phyloP scores from a whole-genome alignment of 2,329 filamentous ascomycete species.

The Penicillium janthinellum region DNA sequence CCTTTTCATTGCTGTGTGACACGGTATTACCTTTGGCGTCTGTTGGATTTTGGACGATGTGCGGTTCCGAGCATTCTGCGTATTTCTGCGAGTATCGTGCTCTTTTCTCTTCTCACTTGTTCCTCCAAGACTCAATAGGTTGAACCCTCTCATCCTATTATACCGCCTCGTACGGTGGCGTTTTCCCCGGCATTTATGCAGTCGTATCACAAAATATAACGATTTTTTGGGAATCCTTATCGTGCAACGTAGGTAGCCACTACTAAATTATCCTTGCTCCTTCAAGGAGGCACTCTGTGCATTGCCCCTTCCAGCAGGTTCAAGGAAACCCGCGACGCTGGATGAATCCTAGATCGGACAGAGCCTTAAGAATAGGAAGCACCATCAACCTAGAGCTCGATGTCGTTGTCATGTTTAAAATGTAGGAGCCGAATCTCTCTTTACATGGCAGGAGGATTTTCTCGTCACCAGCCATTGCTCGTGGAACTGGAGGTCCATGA shows the following conservation, averaged over 20 bases:
- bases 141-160: not conserved
- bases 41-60: conserved; percentile 13
- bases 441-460: too few relatives aligned
- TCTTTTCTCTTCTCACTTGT: not conserved
- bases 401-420: too few relatives aligned
- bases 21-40: conserved; percentile 19
- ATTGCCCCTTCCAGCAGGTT: too few relatives aligned
- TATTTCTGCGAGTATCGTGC: conserved; percentile 13
- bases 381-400: too few relatives aligned
- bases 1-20: conserved; percentile 10
- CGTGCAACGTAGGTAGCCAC: not conserved
- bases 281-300: not conserved
- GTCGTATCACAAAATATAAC: conserved; percentile 4
- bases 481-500: too few relatives aligned
- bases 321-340: too few relatives aligned
- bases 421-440: too few relatives aligned
- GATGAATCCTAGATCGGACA: too few relatives aligned
- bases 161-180: not conserved
- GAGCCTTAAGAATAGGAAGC: too few relatives aligned
- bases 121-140: not conserved
- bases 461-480: too few relatives aligned
- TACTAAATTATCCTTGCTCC: not conserved
- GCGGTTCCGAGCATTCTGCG: conserved; percentile 11
- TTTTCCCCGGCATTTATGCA: not conserved
- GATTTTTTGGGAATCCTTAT: not conserved